Conservation (phyloP, 2,329 filamentous ascomycete genomes). For the Monilinia fructicola region DNA sequence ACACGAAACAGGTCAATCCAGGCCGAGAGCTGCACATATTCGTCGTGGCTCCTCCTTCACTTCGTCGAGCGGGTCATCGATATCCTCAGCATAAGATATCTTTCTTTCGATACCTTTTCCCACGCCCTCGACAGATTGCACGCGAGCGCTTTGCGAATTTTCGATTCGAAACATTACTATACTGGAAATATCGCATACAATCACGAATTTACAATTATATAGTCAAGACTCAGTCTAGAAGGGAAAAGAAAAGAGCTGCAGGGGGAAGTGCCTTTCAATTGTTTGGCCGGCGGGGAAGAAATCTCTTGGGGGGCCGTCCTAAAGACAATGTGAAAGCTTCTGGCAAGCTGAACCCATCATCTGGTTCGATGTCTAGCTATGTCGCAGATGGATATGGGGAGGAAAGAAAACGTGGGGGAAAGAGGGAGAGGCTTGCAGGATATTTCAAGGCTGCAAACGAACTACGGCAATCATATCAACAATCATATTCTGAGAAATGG, state of each 20-base stretch:
- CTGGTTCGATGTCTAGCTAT: conserved; percentile 41
- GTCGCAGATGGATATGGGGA: conserved; percentile 40
- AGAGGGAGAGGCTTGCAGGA: conserved; percentile 74
- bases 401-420: conserved; percentile 60
- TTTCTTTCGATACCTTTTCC: conserved; percentile 31
- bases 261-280: conserved; percentile 38
- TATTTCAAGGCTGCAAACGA: conserved; percentile 73
- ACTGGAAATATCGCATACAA: conserved; percentile 69
- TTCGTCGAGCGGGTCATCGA: conserved; percentile 28
- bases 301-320: conserved; percentile 39
- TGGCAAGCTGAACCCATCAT: conserved; percentile 36
- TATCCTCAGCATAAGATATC: conserved; percentile 15
- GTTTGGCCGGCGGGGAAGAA: conserved; percentile 35
- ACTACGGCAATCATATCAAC: conserved; percentile 64
- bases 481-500: conserved; percentile 50
- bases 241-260: conserved; percentile 47
- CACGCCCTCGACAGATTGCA: conserved; percentile 21
- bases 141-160: conserved; percentile 48
- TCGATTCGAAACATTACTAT: conserved; percentile 72
- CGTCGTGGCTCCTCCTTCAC: conserved; percentile 21
- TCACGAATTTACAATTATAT: conserved; percentile 75
- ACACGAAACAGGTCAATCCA: background rate
- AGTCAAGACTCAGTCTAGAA: conserved; percentile 60
- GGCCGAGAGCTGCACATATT: conserved; percentile 16
- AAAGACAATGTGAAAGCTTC: conserved; percentile 42